Evolutionary conservation across 495 filamentous ascomycete species (phyloP).

Genomic region (Annulohypoxylon moriforme): DNA sequence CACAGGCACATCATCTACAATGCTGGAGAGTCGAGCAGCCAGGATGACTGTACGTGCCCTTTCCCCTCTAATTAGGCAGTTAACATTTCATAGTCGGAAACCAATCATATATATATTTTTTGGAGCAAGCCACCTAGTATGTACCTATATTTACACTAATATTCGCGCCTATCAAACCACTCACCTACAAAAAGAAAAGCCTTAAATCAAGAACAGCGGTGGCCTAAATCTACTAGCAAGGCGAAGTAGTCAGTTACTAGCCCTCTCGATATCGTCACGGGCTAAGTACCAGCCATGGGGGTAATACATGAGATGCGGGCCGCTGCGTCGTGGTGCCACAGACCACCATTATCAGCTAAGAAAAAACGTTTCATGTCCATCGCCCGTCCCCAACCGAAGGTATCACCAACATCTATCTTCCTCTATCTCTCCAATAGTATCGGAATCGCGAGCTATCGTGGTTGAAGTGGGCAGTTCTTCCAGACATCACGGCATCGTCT

Average conservation of each 20-base stretch:
- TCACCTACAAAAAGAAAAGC: not conserved
- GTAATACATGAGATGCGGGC: slow-evolving; percentile 27
- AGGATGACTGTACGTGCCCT: not conserved
- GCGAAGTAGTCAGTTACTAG: not conserved
- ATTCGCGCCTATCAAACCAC: not conserved
- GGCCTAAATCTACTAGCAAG: not conserved
- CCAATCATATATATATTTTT: not conserved
- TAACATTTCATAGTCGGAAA: not conserved
- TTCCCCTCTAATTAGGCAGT: not conserved
- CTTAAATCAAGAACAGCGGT: not conserved
- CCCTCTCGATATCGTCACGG: not conserved
- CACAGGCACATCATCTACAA: not conserved
- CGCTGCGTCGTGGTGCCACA: slow-evolving; percentile 25
- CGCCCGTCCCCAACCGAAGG: not conserved
- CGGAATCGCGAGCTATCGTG: not conserved
- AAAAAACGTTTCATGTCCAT: slow-evolving; percentile 16
- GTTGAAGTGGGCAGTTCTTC: slow-evolving; percentile 1
- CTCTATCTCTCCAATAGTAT: not conserved
- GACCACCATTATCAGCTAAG: not conserved
- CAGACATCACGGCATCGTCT: slow-evolving; percentile 27
- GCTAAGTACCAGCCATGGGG: not conserved
- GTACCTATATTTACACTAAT: slow-evolving; percentile 2
- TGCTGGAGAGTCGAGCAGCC: not conserved
- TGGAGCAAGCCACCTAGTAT: too few relatives aligned
- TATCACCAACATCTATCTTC: not conserved